Evolutionary conservation across 306 rosid species (phyloP), one percentile per base, ranked within the genome.

Genomic region (Vigna unguiculata): DNA sequence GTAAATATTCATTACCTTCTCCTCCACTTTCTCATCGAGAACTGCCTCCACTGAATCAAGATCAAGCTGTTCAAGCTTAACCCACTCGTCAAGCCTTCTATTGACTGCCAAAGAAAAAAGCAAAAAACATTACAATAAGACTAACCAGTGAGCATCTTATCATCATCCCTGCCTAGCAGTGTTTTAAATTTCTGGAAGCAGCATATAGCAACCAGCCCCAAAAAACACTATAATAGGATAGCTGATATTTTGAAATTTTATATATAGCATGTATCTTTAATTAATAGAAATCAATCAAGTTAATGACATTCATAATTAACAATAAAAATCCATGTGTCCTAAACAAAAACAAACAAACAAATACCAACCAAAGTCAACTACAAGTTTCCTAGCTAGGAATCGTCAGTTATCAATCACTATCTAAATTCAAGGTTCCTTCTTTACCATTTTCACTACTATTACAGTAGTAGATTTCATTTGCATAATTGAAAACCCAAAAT

Each of bases 61-160:
- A 84, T 96, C 98, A 69, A 96, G 97, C 69, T 91, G 99, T 12
- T 96, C 98, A 80, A 92, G 96, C 88, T 96, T 92, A 86, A 92
- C 99, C 99, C 99, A 96, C 81, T 92, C 99, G 81, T 96, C 98
- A 82, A 96, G 99, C 89, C 99, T 92, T 86, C 99, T 89, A 87
- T 96, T 96, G 71, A 92, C 99, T 92, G 87, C 68, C 64, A 72
- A 74, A 73, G 77, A 67, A 7, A 13, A 0, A 38, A 14, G 1
- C 1, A 32, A 20, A 9, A 49, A 78, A n/a, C 52, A 14, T 10
- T 52, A 80, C 28, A 54, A 12, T 7, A 47, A 11, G 16, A 72
- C 67, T 15, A 68, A 66, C 17, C 51, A 25, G n/a, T 55, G 58
- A 41, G 36, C 63, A 55, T 55, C 46, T 70, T 57, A 49, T 41